phyloP scores from a whole-genome alignment of 495 filamentous ascomycete species.

The Penicillium desertorum region DNA sequence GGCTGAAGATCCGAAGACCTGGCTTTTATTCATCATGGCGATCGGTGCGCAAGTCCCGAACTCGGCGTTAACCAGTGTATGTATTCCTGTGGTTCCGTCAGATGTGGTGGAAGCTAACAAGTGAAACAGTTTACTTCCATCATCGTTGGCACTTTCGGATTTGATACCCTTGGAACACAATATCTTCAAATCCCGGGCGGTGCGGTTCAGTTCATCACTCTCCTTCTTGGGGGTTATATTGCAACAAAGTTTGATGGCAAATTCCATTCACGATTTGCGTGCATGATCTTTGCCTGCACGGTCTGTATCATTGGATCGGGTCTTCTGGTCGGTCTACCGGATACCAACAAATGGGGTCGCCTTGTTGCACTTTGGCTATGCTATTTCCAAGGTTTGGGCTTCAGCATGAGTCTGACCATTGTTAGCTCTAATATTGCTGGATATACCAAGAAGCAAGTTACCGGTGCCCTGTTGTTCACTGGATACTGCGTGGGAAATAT shows the following conservation, averaged over 20 bases:
- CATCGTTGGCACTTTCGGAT: constrained; percentile 53
- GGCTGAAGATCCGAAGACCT: constrained; percentile 49
- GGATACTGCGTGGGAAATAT: constrained; percentile 43
- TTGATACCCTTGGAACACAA: constrained; percentile 54
- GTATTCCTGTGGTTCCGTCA: constrained; percentile 10
- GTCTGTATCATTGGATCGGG: constrained; percentile 58
- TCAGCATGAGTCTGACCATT: constrained; percentile 50
- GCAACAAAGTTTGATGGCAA: constrained; percentile 39
- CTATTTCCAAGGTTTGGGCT: constrained; percentile 53
- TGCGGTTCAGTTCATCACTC: constrained; percentile 42
- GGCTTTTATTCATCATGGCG: constrained; percentile 43
- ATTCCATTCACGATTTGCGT: constrained; percentile 33
- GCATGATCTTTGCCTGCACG: constrained; percentile 45
- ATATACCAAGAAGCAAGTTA: constrained; percentile 57
- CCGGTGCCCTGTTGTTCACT: constrained; percentile 50
- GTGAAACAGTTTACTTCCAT: constrained; percentile 43
- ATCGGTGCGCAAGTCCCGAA: constrained; percentile 38
- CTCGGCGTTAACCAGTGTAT: constrained; percentile 43
- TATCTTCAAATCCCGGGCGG: constrained; percentile 54
- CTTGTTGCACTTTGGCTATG: constrained; percentile 54
- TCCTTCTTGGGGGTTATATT: constrained; percentile 38
- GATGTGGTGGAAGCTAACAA: not conserved
- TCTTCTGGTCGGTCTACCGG: constrained; percentile 51
- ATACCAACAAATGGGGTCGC: constrained; percentile 53
- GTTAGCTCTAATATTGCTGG: constrained; percentile 52